These are phyloP conservation scores for Globomyces pollinis-pini DNA, from an alignment of 192 early-diverging fungal genomes.

Conservation along the genomic window DNA sequence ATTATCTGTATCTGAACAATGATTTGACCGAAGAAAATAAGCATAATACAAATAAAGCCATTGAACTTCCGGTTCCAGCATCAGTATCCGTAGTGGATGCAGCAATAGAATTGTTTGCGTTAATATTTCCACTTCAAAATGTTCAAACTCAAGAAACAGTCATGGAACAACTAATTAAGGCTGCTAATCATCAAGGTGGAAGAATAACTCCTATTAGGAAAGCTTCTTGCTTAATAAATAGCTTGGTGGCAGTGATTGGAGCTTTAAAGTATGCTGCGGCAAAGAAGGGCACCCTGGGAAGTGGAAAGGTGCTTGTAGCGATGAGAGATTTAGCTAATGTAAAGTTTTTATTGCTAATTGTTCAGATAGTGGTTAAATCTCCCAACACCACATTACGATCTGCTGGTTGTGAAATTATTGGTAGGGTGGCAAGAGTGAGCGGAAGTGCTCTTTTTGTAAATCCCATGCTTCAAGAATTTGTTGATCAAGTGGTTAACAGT, in stretches of 20 bases:
- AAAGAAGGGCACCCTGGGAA: conserved; percentile 39
- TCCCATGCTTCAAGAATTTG: conserved; percentile 64
- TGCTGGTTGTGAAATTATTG: conserved; percentile 74
- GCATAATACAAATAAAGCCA: background rate
- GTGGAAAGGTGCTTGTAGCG: conserved; percentile 19
- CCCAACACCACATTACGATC: conserved; percentile 64
- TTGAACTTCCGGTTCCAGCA: conserved; percentile 15
- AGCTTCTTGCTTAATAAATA: conserved; percentile 72
- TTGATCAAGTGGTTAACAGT: conserved; percentile 81
- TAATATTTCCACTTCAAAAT: conserved; percentile 60
- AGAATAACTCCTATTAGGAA: conserved; percentile 66
- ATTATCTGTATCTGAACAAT: conserved; percentile 20
- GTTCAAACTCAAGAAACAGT: conserved; percentile 65
- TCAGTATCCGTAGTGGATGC: conserved; percentile 62
- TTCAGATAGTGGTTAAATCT: conserved; percentile 18
- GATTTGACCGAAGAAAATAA: too few species aligned
- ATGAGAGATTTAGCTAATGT: conserved; percentile 40
- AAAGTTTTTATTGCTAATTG: background rate
- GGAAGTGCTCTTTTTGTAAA: conserved; percentile 58
- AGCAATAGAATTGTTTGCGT: conserved; percentile 69
- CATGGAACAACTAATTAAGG: conserved; percentile 66
- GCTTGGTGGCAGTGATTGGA: conserved; percentile 63
- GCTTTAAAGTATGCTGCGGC: conserved; percentile 56
- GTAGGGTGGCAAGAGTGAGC: conserved; percentile 63
- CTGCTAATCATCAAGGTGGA: conserved; percentile 34